These are phyloP conservation scores for Penicillium roqueforti DNA, from an alignment of 495 filamentous ascomycete genomes.

Conservation along the genomic window DNA sequence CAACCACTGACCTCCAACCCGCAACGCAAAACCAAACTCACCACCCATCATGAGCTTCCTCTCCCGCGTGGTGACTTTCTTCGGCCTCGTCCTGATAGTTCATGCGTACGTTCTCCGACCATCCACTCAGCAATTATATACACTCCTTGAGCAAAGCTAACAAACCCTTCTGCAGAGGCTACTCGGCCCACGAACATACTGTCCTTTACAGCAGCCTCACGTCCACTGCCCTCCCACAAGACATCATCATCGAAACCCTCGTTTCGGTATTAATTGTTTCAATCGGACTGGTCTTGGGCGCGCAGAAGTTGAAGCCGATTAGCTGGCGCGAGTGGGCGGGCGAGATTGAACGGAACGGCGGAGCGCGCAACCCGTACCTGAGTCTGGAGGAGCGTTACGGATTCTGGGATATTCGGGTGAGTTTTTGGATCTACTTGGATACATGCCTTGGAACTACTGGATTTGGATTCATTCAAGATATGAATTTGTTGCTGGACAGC, in stretches of 20 bases:
- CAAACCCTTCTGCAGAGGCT: conserved; percentile 53
- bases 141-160: conserved; percentile 3
- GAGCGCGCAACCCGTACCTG: conserved; percentile 46
- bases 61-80: conserved; percentile 57
- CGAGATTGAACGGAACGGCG: conserved; percentile 68
- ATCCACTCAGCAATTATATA: background rate
- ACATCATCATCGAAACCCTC: conserved; percentile 63
- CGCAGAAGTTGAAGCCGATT: conserved; percentile 68
- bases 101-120: conserved; percentile 58
- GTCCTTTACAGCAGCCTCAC: conserved; percentile 58
- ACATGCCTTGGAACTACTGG: conserved; percentile 21
- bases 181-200: conserved; percentile 82
- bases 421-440: conserved; percentile 36
- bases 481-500: conserved; percentile 1
- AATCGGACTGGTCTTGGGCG: conserved; percentile 64
- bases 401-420: conserved; percentile 67
- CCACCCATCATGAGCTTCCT: conserved; percentile 57
- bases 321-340: conserved; percentile 82
- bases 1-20: conserved; percentile 12
- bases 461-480: background rate
- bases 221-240: conserved; percentile 59
- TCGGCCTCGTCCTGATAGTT: conserved; percentile 63
- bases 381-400: conserved; percentile 57
- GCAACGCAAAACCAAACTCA: conserved; percentile 10
- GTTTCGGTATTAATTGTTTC: conserved; percentile 62